Conservation (phyloP, 345 rosid genomes). For the Toxicodendron radicans region DNA sequence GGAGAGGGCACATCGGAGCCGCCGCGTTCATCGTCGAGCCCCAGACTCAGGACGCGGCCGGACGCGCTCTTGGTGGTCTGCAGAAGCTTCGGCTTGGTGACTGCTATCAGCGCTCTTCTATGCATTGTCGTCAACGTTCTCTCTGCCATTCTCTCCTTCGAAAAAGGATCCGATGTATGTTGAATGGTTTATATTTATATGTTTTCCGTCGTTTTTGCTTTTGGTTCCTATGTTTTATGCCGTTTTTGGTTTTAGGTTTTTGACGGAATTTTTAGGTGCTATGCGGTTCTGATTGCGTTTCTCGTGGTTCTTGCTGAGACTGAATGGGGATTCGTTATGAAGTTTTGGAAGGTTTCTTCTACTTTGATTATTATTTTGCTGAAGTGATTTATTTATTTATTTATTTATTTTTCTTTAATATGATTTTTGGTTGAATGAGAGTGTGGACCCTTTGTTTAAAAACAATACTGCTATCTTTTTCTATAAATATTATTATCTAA, state of each 20-base stretch:
- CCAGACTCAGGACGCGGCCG: constrained; percentile 32
- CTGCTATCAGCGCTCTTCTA: constrained; percentile 65
- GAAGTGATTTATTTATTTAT: too few species aligned
- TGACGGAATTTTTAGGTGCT: constrained; percentile 91
- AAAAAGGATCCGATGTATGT: constrained; percentile 68
- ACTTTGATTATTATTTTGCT: neutral
- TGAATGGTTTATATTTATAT: neutral
- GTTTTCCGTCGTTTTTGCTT: neutral
- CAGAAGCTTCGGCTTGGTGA: constrained; percentile 70
- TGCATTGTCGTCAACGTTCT: constrained; percentile 82
- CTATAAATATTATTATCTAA: too few species aligned
- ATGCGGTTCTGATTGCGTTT: constrained; percentile 69
- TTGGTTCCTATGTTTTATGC: neutral
- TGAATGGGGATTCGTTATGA: constrained; percentile 75
- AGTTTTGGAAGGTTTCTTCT: constrained; percentile 62
- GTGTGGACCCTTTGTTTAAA: too few species aligned
- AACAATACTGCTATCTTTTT: too few species aligned
- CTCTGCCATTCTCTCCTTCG: constrained; percentile 81
- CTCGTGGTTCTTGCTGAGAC: constrained; percentile 84
- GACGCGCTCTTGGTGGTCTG: constrained; percentile 76
- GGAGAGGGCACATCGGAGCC: constrained; percentile 7
- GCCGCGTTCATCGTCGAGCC: constrained; percentile 12
- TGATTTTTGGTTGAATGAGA: neutral
- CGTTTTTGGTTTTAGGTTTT: constrained; percentile 48
- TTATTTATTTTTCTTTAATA: neutral